Percentiles rank a stretch among this genome's conserved stretches.
phyloP scores from a whole-genome alignment of 2,329 filamentous ascomycete species.

The Phaeosphaeria sp. region DNA sequence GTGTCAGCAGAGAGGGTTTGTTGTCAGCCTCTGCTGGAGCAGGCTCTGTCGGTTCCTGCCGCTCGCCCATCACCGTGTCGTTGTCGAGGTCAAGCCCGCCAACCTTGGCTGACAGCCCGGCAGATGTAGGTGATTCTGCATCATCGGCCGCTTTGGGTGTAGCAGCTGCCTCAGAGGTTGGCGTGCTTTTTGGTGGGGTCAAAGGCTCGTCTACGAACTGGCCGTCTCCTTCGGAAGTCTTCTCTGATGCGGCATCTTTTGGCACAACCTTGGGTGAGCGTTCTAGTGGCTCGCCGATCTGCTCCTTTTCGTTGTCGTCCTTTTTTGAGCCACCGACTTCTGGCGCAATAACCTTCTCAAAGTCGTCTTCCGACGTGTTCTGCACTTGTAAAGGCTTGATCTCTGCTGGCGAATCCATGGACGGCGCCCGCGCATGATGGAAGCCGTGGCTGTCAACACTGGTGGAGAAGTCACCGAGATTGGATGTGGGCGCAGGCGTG shows the following conservation, averaged over 20 bases:
- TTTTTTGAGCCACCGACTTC: constrained; percentile 70
- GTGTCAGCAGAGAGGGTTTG: constrained; percentile 51
- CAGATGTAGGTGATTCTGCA: constrained; percentile 57
- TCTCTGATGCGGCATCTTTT: constrained; percentile 31
- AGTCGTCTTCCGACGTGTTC: constrained; percentile 87
- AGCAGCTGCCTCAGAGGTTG: constrained; percentile 24
- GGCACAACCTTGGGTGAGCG: constrained; percentile 54
- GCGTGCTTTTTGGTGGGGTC: constrained; percentile 58
- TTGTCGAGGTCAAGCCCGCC: constrained; percentile 66
- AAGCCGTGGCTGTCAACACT: constrained; percentile 61
- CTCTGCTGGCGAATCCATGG: constrained; percentile 66
- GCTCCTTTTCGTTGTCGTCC: constrained; percentile 59
- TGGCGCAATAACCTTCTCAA: constrained; percentile 80
- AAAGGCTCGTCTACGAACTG: constrained; percentile 82
- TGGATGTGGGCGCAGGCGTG: constrained; percentile 62
- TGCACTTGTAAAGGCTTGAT: constrained; percentile 76
- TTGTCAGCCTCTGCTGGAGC: constrained; percentile 28
- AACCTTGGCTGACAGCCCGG: constrained; percentile 63
- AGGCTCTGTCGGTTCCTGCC: constrained; percentile 27
- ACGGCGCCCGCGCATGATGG: constrained; percentile 57
- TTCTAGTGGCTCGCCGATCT: constrained; percentile 46
- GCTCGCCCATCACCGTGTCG: constrained; percentile 58
- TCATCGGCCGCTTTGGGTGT: constrained; percentile 35
- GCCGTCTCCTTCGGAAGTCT: constrained; percentile 57
- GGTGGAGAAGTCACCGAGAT: constrained; percentile 61